Percentiles rank a stretch among this genome's conserved stretches.
phyloP scores from a whole-genome alignment of 1,284 basidiomycete species.

The Tremellales sp. region DNA sequence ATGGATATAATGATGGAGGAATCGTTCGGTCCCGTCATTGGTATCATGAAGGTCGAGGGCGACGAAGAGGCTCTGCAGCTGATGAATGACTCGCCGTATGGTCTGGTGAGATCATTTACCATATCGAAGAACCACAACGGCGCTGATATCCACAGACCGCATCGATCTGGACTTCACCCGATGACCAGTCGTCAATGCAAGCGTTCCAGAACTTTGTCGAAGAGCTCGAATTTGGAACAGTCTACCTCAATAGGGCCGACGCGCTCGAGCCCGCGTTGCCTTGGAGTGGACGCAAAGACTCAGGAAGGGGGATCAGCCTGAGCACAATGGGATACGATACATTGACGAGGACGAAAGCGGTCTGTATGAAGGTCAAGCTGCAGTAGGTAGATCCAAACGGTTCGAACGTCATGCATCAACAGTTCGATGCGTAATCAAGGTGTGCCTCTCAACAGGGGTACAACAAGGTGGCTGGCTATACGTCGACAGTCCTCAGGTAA shows the following conservation, averaged over 20 bases:
- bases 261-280: slow-evolving; percentile 83
- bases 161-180: slow-evolving; percentile 80
- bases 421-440: no score
- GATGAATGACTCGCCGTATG: slow-evolving; percentile 97
- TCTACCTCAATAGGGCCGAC: slow-evolving; percentile 89
- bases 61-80: slow-evolving; percentile 72
- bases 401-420: no score
- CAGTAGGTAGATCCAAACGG: slow-evolving; percentile 4
- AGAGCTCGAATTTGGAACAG: slow-evolving; percentile 77
- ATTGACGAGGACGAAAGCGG: slow-evolving; percentile 40
- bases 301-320: slow-evolving; percentile 82
- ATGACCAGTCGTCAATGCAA: slow-evolving; percentile 55
- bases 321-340: slow-evolving; percentile 62
- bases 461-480: no score
- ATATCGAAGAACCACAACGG: background rate
- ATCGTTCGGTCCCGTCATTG: slow-evolving; percentile 84
- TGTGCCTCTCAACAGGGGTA: no score
- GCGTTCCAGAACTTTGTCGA: slow-evolving; percentile 69
- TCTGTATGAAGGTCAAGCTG: slow-evolving; percentile 21
- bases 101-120: slow-evolving; percentile 52
- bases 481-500: slow-evolving; percentile 2
- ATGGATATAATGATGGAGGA: slow-evolving; percentile 88
- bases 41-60: slow-evolving; percentile 73
- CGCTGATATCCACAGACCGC: slow-evolving; percentile 57
- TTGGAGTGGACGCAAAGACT: slow-evolving; percentile 92